Base-by-base conservation (phyloP, 2,329 filamentous ascomycete genomes). In the Volutella citrinella region DNA sequence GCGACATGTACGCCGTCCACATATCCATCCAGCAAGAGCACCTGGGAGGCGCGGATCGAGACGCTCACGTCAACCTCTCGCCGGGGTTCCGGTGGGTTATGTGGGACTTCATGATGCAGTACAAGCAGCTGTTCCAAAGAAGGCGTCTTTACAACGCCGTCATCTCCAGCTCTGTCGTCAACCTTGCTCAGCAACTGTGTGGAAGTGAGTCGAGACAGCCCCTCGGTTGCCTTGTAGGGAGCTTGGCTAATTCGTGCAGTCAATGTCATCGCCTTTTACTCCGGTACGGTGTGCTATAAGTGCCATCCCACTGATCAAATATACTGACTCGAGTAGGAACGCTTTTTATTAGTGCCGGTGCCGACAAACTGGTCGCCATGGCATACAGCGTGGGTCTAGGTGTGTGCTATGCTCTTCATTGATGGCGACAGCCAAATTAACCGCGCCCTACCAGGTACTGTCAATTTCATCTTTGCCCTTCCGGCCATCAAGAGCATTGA, bases 391-490 rank as follows among this genome's bases (percentile, higher is more conserved):
- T 57, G 10, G 34, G 34, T 19, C 34, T 32, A 4, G 34, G 34
- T 36, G 28, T 2, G 29, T 18, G 11, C 13, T 11, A 5, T 17
- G n/a, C n/a, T n/a, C n/a, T n/a, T n/a, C n/a, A n/a, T n/a, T n/a
- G n/a, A n/a, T n/a, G n/a, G n/a, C n/a, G n/a, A n/a, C n/a, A n/a
- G n/a, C n/a, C n/a, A n/a, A n/a, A n/a, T n/a, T n/a, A n/a, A n/a
- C n/a, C n/a, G n/a, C n/a, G n/a, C n/a, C n/a, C n/a, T n/a, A n/a
- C n/a, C 10, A 59, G 52, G 64, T 0, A 60, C 59, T 10, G 53
- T 68, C 6, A 69, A 68, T 30, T 69, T 69, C 32, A 11, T 65
- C 13, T 69, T 65, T 21, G 61, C 58, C 2, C 52, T 69, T 2
- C 58, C 59, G 3, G 62, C 62, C 7, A 60, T 65, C 30, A 51